phyloP scores from a whole-genome alignment of 768 basidiomycete genomes.

The Leucosporidium scottii region DNA sequence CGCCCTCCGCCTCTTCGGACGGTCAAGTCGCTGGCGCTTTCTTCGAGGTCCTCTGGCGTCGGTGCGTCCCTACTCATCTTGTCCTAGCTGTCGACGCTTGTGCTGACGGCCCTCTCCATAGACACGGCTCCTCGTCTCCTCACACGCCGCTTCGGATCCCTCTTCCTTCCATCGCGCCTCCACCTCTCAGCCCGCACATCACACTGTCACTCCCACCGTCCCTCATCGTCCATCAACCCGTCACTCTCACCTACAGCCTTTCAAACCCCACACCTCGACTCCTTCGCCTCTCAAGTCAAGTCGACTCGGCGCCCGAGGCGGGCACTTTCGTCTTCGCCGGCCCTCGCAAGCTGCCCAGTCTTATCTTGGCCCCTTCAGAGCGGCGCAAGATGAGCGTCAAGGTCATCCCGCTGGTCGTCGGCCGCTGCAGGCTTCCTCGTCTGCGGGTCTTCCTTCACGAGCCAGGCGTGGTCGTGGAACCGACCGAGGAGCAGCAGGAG shows the following conservation, averaged over 20 bases:
- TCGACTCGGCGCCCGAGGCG: constrained; percentile 61
- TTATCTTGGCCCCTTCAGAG: constrained; percentile 63
- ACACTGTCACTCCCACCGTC: constrained; percentile 60
- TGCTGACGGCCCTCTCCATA: not conserved
- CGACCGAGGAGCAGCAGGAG: not conserved
- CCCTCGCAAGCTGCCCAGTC: constrained; percentile 57
- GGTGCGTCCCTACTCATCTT: constrained; percentile 8
- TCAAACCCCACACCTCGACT: constrained; percentile 60
- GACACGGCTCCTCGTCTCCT: not conserved
- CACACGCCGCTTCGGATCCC: constrained; percentile 11
- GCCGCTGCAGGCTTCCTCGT: constrained; percentile 7
- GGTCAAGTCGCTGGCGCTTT: not conserved
- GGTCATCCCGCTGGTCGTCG: constrained; percentile 16
- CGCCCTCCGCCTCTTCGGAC: constrained; percentile 3
- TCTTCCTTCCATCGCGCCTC: constrained; percentile 56
- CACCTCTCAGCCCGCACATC: constrained; percentile 55
- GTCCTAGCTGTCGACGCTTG: not conserved
- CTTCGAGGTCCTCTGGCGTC: constrained; percentile 36
- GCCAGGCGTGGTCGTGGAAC: not conserved
- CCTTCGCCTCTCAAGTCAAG: constrained; percentile 59
- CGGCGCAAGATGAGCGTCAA: not conserved
- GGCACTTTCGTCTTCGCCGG: constrained; percentile 67
- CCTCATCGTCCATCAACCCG: constrained; percentile 46
- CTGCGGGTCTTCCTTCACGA: constrained; percentile 22
- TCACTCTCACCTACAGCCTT: constrained; percentile 45